Base-by-base conservation (phyloP, 768 basidiomycete species). In the Amyloporia xantha region DNA sequence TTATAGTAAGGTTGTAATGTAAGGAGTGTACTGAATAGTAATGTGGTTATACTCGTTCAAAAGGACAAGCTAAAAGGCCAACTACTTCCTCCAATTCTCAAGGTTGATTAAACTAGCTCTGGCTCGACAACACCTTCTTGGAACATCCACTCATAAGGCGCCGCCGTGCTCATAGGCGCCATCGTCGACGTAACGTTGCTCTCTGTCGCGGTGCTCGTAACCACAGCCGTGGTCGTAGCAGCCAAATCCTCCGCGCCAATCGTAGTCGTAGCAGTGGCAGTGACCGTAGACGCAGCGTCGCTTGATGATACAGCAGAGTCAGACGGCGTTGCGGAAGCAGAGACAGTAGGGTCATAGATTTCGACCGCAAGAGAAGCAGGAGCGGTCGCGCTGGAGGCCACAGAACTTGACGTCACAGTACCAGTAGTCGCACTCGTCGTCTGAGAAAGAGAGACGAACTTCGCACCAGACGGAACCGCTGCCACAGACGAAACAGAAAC, bases 91-190 rank as follows among this genome's bases (percentile, higher is more conserved):
- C n/a, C n/a, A n/a, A n/a, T n/a, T n/a, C n/a, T n/a, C n/a, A n/a
- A n/a, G n/a, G n/a, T n/a, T n/a, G n/a, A n/a, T n/a, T n/a, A n/a
- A n/a, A n/a, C n/a, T n/a, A n/a, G n/a, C n/a, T 36, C 5, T 4
- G 45, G 33, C 9, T 28, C 3, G 15, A 49, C 47, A 27, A 27
- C 25, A 20, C 53, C 50, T 57, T 59, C 47, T 53, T 47, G 63
- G 61, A 73, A 74, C 56, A 59, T 64, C 68, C 68, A 72, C 51
- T 60, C 55, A 52, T 71, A 71, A 4, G 36, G 20, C 30, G 49
- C 30, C 23, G 44, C 10, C 27, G 41, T 17, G 11, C 21, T 40
- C 35, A 12, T 7, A 5, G 27, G 7, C 15, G 21, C 26, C 24
- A 41, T 48, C 5, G 46, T 24, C 19, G 36, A 36, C 3, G 24